Evolutionary conservation across 768 basidiomycete species (phyloP).

Genomic region (Harrya chromipes): DNA sequence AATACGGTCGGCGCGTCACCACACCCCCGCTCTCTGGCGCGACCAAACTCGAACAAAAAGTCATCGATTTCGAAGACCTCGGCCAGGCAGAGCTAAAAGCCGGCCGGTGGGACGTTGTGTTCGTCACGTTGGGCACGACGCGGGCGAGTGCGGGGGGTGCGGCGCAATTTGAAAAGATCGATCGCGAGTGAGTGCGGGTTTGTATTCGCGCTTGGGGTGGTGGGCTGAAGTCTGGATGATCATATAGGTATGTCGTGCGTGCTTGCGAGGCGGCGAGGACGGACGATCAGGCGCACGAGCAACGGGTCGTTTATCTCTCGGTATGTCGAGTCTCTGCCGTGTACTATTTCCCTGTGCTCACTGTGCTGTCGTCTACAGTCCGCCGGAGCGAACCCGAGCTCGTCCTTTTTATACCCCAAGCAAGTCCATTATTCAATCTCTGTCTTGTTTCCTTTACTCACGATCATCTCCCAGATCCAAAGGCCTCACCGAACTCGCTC

Average conservation of each 20-base stretch:
- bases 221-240: neutral
- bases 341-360: conserved; percentile 13
- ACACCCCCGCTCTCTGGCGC: conserved; percentile 33
- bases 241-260: conserved; percentile 64
- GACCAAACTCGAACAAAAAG: conserved; percentile 66
- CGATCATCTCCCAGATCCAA: conserved; percentile 51
- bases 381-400: conserved; percentile 44
- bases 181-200: conserved; percentile 54
- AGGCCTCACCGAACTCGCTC: conserved; percentile 66
- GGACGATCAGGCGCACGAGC: conserved; percentile 41
- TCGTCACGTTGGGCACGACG: conserved; percentile 73
- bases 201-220: too few species aligned
- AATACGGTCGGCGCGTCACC: conserved; percentile 67
- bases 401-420: conserved; percentile 52
- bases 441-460: neutral
- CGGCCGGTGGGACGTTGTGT: conserved; percentile 71
- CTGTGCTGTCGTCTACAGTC: conserved; percentile 33
- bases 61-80: conserved; percentile 67
- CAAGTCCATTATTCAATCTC: conserved; percentile 14
- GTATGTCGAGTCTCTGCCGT: conserved; percentile 29
- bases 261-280: conserved; percentile 64
- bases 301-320: conserved; percentile 70
- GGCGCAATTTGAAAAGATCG: conserved; percentile 71
- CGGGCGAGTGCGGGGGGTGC: conserved; percentile 57
- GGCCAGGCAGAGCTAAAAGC: conserved; percentile 48